Evolutionary conservation across 139 green algal species (phyloP).

Genomic region (Nannochloris sp.): DNA sequence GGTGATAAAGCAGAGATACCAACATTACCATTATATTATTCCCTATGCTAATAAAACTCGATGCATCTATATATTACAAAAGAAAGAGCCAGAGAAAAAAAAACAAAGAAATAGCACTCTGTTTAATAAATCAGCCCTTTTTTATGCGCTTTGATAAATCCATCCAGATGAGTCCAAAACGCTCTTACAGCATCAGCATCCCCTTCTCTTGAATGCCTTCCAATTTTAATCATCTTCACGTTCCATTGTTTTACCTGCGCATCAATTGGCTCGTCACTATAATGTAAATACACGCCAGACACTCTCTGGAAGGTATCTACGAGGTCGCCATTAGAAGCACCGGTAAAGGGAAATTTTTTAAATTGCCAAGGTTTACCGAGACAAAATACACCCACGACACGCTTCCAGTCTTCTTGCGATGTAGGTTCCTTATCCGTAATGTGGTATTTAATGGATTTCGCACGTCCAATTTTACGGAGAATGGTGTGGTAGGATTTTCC

Average conservation of each 20-base stretch:
- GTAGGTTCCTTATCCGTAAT: constrained; percentile 36
- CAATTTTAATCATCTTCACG: constrained; percentile 29
- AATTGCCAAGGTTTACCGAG: constrained; percentile 65
- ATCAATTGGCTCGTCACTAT: constrained; percentile 28
- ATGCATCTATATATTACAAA: background rate
- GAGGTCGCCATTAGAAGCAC: constrained; percentile 26
- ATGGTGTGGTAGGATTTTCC: background rate
- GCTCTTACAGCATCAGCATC: constrained; percentile 9
- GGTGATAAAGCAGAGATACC: background rate
- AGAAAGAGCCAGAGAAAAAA: background rate
- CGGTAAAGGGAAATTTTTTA: constrained; percentile 62
- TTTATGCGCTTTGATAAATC: constrained; percentile 1
- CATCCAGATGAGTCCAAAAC: constrained; percentile 11
- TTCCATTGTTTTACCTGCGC: constrained; percentile 39
- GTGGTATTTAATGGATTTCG: constrained; percentile 28
- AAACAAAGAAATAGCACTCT: background rate
- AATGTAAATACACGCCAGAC: constrained; percentile 35
- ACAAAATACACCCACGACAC: constrained; percentile 63
- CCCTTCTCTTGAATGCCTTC: constrained; percentile 20
- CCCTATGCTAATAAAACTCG: background rate
- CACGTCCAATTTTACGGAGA: background rate
- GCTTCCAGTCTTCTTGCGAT: constrained; percentile 39
- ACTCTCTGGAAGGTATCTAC: constrained; percentile 33
- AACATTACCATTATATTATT: background rate
- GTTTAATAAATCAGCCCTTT: background rate